A percentile compares a stretch with the other conserved stretches of the same genome.
phyloP scores from a whole-genome alignment of 2,329 filamentous ascomycete genomes.

The Monilinia aucupariae region DNA sequence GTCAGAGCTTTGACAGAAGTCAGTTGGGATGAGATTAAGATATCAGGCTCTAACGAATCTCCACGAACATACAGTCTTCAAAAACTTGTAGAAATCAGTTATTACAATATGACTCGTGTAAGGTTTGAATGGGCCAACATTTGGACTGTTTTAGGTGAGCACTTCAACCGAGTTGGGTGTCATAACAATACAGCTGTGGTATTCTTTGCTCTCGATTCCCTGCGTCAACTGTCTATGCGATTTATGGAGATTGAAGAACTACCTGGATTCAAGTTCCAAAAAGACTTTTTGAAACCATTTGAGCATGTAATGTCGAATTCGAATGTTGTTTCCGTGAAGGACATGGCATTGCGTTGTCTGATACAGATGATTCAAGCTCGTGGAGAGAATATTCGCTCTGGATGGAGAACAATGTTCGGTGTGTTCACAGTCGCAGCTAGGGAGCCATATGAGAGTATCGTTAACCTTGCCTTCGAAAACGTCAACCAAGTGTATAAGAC shows the following conservation, averaged over 20 bases:
- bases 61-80: constrained; percentile 95
- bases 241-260: constrained; percentile 98
- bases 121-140: constrained; percentile 98
- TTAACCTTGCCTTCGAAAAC: constrained; percentile 94
- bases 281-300: constrained; percentile 97
- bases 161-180: constrained; percentile 97
- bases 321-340: constrained; percentile 85
- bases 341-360: constrained; percentile 91
- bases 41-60: constrained; percentile 90
- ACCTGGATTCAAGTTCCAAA: constrained; percentile 98
- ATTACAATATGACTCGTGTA: constrained; percentile 99
- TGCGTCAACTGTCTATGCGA: constrained; percentile 93
- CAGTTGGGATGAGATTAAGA: constrained; percentile 98
- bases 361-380: constrained; percentile 99
- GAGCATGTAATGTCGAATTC: constrained; percentile 96
- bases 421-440: constrained; percentile 94
- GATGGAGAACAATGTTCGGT: constrained; percentile 99
- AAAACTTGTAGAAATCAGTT: constrained; percentile 97
- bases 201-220: constrained; percentile 92
- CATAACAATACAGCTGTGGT: constrained; percentile 95
- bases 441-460: constrained; percentile 90
- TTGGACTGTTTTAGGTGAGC: constrained; percentile 94
- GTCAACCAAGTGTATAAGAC: constrained; percentile 94
- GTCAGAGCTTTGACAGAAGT: constrained; percentile 88
- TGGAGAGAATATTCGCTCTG: constrained; percentile 93